Conservation (phyloP, 345 rosid genomes). For the Alliaria petiolata region DNA sequence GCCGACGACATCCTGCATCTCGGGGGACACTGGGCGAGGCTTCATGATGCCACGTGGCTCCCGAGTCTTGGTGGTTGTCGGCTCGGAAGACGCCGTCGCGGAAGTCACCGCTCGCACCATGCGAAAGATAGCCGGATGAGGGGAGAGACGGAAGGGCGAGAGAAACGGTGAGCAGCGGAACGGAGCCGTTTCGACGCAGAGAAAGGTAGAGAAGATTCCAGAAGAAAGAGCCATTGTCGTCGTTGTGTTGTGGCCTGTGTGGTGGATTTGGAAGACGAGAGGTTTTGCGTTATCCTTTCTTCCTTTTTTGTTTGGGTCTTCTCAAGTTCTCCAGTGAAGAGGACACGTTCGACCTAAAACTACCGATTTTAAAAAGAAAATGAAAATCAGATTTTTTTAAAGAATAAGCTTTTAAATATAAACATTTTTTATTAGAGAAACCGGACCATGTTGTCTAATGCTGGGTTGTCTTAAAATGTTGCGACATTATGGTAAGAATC, state of each 20-base stretch:
- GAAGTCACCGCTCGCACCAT: slow-evolving; percentile 40
- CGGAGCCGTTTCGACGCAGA: slow-evolving; percentile 41
- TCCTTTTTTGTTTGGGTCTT: neutral
- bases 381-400: no score
- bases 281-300: slow-evolving; percentile 48
- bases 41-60: slow-evolving; percentile 79
- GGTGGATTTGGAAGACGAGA: slow-evolving; percentile 12
- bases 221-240: slow-evolving; percentile 49
- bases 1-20: slow-evolving; percentile 85
- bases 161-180: slow-evolving; percentile 16
- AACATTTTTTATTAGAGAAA: no score
- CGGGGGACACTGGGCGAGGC: slow-evolving; percentile 82
- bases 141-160: slow-evolving; percentile 1
- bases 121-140: slow-evolving; percentile 26
- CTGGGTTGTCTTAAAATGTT: no score
- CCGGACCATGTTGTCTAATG: neutral
- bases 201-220: slow-evolving; percentile 38
- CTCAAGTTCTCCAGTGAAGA: neutral
- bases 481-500: no score
- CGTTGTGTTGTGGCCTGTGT: neutral
- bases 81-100: slow-evolving; percentile 52
- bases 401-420: no score
- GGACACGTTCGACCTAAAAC: slow-evolving; percentile 1
- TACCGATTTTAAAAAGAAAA: neutral
- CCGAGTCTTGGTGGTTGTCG: slow-evolving; percentile 42